These are phyloP conservation scores for Candida labiduridarum DNA, from an alignment of 1,139 yeast species.

Conservation along the genomic window DNA sequence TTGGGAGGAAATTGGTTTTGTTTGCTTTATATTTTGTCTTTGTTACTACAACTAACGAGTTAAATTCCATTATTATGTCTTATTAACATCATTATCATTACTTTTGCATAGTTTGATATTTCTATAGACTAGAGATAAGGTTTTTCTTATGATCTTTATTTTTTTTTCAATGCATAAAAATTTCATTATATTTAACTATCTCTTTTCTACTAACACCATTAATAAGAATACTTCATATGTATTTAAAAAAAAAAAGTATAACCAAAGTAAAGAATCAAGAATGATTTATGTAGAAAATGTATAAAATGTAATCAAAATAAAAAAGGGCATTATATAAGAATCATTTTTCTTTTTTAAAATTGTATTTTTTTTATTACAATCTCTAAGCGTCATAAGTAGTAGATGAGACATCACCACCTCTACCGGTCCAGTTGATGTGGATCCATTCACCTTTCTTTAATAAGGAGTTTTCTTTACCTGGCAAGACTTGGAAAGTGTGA, in stretches of 20 bases:
- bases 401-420: conserved; percentile 97
- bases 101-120: not conserved
- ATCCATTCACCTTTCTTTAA: conserved; percentile 82
- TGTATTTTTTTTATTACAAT: not conserved
- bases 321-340: not conserved
- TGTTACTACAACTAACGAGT: too few species aligned
- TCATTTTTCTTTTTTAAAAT: not conserved
- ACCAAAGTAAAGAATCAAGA: too few species aligned
- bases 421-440: conserved; percentile 99
- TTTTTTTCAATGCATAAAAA: not conserved
- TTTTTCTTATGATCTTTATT: too few species aligned
- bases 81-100: not conserved
- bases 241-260: too few species aligned
- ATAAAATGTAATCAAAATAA: not conserved
- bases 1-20: too few species aligned
- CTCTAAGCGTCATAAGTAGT: conserved; percentile 86
- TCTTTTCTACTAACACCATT: too few species aligned
- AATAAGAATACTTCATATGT: too few species aligned
- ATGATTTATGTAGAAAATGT: not conserved
- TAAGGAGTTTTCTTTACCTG: conserved; percentile 75
- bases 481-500: conserved; percentile 95
- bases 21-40: too few species aligned
- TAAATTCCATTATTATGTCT: too few species aligned
- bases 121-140: not conserved
- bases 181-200: too few species aligned